Percentiles rank a stretch among this genome's conserved stretches.
Evolutionary conservation across 2,329 filamentous ascomycete species (phyloP).

Genomic region (Alternaria viburni): DNA sequence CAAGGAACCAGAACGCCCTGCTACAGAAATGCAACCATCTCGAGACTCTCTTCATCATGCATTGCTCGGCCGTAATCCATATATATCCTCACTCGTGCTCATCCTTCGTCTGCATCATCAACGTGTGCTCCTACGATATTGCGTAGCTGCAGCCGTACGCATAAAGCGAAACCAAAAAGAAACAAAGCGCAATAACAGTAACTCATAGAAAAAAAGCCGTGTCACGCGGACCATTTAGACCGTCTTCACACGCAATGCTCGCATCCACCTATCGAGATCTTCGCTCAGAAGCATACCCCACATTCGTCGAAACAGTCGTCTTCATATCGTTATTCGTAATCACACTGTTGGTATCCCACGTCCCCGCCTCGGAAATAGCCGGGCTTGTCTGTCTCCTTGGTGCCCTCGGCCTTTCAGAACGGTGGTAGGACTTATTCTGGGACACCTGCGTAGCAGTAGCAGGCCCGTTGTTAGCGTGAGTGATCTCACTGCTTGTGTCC

Average conservation of each 20-base stretch:
- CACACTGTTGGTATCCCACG: constrained; percentile 15
- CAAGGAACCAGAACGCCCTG: constrained; percentile 7
- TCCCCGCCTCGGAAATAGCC: constrained; percentile 5
- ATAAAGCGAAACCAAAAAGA: background rate
- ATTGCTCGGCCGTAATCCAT: constrained; percentile 5
- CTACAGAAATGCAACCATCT: constrained; percentile 3
- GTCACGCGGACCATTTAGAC: background rate
- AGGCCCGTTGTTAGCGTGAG: constrained; percentile 12
- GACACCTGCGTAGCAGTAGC: constrained; percentile 9
- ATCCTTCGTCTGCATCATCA: constrained; percentile 11
- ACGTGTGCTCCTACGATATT: constrained; percentile 8
- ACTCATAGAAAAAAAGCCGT: background rate
- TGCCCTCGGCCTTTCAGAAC: background rate
- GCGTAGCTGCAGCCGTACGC: background rate
- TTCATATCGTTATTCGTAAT: constrained; percentile 13
- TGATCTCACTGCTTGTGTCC: constrained; percentile 15
- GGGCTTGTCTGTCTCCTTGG: constrained; percentile 8
- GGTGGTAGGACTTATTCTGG: constrained; percentile 4
- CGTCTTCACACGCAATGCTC: background rate
- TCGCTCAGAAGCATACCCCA: constrained; percentile 4
- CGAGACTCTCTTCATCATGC: background rate
- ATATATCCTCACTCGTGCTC: constrained; percentile 6
- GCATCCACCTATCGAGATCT: constrained; percentile 1
- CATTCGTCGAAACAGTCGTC: constrained; percentile 12
- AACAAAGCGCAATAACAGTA: background rate